Evolutionary conservation across 1,284 basidiomycete genomes (phyloP), one percentile per base, ranked within the genome.

Genomic region (Irpex lacteus): DNA sequence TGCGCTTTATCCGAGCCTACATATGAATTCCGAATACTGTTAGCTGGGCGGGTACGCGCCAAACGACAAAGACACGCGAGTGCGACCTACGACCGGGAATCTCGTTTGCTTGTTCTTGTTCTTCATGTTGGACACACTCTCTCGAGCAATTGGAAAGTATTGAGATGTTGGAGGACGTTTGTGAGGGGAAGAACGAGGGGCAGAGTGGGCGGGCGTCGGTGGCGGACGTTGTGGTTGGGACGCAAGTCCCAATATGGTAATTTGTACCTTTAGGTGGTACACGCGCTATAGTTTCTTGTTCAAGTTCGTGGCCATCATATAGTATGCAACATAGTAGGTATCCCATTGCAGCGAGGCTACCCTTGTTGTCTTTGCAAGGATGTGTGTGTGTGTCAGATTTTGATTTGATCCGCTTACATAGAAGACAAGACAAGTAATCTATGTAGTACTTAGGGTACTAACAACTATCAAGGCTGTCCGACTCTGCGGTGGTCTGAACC

Each of bases 1-100:
- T 98, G 82, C 96, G 95, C 85, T 98, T 99, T 81, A 98, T 99
- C 62, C 97, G 88, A 5, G 97, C 97, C 94, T 95, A 47, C 44
- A 47, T 13, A 34, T 34, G 32, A 34, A 34, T 34, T 34, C 32
- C 32, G 32, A 34, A 34, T 34, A 6, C 32, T n/a, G 49, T 19
- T n/a, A n/a, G 19, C 58, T 38, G 37, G 62, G 61, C 58, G 32
- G 60, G 40, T 34, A 50, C 38, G 26, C 54, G 32, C 34, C 36
- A 60, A 37, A 59, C 59, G 53, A 34, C 32, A 34, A 34, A 34
- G 32, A 34, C 32, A 59, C 40, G 47, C 4, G 6, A 61, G 40
- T 3, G 37, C 3, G 19, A 73, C 81, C 70, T 69, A 92, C 91
- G 64, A 93, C 92, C 5, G 92, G 91, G 70, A 94, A 94, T 70